phyloP scores from a whole-genome alignment of 805 yeast species.

The Starmera amethionina region DNA sequence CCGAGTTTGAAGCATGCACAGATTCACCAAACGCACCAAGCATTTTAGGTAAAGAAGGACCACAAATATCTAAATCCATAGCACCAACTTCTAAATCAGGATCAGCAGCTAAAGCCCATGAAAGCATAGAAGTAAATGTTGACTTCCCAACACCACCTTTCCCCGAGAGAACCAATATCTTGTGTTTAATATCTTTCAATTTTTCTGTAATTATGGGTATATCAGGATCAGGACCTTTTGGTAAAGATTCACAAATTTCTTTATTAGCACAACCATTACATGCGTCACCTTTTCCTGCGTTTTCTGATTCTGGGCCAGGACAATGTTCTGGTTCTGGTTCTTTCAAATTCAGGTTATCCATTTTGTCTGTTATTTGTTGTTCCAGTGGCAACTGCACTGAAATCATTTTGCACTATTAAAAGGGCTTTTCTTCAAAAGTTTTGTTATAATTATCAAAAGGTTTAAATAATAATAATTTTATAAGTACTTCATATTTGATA shows the following conservation, averaged over 20 bases:
- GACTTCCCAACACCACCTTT: slow-evolving; percentile 98
- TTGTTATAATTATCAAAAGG: no score
- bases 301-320: slow-evolving; percentile 94
- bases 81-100: slow-evolving; percentile 73
- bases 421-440: no score
- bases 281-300: slow-evolving; percentile 90
- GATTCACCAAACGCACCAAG: slow-evolving; percentile 83
- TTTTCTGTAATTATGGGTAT: slow-evolving; percentile 64
- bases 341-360: slow-evolving; percentile 21
- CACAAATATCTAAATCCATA: slow-evolving; percentile 96
- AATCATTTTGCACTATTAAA: slow-evolving; percentile 6
- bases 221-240: slow-evolving; percentile 95
- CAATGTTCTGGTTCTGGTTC: slow-evolving; percentile 95
- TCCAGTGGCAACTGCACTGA: slow-evolving; percentile 9
- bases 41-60: slow-evolving; percentile 94
- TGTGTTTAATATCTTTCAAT: slow-evolving; percentile 59
- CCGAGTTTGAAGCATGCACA: slow-evolving; percentile 81
- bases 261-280: slow-evolving; percentile 95
- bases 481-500: no score
- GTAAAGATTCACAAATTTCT: slow-evolving; percentile 76
- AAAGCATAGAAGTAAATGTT: slow-evolving; percentile 89
- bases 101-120: slow-evolving; percentile 88
- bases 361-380: slow-evolving; percentile 2
- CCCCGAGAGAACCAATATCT: slow-evolving; percentile 72
- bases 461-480: no score